phyloP scores from a whole-genome alignment of 495 filamentous ascomycete genomes.

The Xylaria nigripes region DNA sequence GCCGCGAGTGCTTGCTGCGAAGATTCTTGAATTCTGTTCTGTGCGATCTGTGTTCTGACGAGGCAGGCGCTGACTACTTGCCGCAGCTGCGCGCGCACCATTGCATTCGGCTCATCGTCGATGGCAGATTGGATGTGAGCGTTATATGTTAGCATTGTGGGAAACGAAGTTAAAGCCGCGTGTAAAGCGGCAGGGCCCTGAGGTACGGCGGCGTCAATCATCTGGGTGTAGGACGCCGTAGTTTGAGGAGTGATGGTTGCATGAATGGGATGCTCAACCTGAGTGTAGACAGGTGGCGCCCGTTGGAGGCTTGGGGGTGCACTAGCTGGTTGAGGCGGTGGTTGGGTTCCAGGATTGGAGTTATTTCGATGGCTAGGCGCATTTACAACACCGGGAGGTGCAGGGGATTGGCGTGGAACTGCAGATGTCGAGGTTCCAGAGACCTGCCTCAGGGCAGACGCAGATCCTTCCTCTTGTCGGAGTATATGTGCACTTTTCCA shows the following conservation, averaged over 20 bases:
- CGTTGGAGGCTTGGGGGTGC: slow-evolving; percentile 15
- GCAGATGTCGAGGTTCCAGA: slow-evolving; percentile 9
- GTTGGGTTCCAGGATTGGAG: slow-evolving; percentile 1
- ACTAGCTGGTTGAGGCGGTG: slow-evolving; percentile 7
- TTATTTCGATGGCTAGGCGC: not conserved
- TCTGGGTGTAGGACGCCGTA: slow-evolving; percentile 25
- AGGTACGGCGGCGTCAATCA: slow-evolving; percentile 38
- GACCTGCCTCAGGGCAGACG: slow-evolving; percentile 27
- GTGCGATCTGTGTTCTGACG: slow-evolving; percentile 37
- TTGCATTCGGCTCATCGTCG: slow-evolving; percentile 32
- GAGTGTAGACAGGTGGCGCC: slow-evolving; percentile 16
- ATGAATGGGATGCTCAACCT: slow-evolving; percentile 26
- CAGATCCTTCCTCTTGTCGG: slow-evolving; percentile 55
- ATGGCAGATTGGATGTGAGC: slow-evolving; percentile 35
- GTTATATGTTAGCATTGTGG: slow-evolving; percentile 35
- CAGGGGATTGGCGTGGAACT: slow-evolving; percentile 7
- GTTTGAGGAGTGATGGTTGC: slow-evolving; percentile 29
- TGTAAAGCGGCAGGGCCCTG: slow-evolving; percentile 35
- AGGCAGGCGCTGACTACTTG: slow-evolving; percentile 34
- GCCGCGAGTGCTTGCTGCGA: slow-evolving; percentile 23
- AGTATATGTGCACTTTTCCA: slow-evolving; percentile 70
- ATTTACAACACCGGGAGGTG: not conserved
- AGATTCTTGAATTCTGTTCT: slow-evolving; percentile 28
- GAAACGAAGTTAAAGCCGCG: slow-evolving; percentile 36
- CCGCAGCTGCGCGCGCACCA: slow-evolving; percentile 34